phyloP scores from a whole-genome alignment of 2,329 filamentous ascomycete genomes.

The Monilinia fructicola region DNA sequence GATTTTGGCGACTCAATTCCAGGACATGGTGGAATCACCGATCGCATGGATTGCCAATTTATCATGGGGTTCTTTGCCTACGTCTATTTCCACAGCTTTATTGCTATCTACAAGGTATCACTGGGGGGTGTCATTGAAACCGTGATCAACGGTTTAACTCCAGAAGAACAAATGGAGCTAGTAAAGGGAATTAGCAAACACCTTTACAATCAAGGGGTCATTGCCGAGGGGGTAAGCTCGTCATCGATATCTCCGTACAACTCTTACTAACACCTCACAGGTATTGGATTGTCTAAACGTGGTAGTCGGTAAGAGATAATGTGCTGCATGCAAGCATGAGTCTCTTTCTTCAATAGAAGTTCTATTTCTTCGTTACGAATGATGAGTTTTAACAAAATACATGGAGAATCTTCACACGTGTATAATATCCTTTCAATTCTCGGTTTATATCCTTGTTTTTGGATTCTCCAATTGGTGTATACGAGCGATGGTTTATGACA shows the following conservation, averaged over 20 bases:
- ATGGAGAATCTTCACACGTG: constrained; percentile 20
- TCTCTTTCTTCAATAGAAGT: constrained; percentile 1
- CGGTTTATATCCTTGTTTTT: constrained; percentile 20
- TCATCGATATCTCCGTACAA: too few relatives aligned
- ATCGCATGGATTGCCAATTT: constrained; percentile 99
- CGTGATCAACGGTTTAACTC: constrained; percentile 82
- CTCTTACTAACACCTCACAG: constrained; percentile 27
- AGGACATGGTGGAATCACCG: constrained; percentile 95
- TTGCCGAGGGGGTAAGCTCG: constrained; percentile 40
- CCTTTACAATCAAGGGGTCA: constrained; percentile 60
- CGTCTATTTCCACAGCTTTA: constrained; percentile 98
- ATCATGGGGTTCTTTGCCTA: constrained; percentile 99
- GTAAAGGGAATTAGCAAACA: constrained; percentile 64
- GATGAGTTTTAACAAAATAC: constrained; percentile 19
- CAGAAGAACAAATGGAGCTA: constrained; percentile 86
- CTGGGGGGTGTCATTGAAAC: constrained; percentile 87
- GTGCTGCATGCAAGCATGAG: not conserved
- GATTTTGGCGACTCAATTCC: constrained; percentile 98
- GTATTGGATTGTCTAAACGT: constrained; percentile 37
- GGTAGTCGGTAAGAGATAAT: constrained; percentile 35
- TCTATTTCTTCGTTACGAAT: constrained; percentile 4
- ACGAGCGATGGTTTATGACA: constrained; percentile 3
- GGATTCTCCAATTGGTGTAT: constrained; percentile 18
- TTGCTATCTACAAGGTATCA: constrained; percentile 81
- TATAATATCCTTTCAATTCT: constrained; percentile 23